Evolutionary conservation across 495 filamentous ascomycete genomes (phyloP).

Genomic region (Aspergillus sclerotiicarbonarius): DNA sequence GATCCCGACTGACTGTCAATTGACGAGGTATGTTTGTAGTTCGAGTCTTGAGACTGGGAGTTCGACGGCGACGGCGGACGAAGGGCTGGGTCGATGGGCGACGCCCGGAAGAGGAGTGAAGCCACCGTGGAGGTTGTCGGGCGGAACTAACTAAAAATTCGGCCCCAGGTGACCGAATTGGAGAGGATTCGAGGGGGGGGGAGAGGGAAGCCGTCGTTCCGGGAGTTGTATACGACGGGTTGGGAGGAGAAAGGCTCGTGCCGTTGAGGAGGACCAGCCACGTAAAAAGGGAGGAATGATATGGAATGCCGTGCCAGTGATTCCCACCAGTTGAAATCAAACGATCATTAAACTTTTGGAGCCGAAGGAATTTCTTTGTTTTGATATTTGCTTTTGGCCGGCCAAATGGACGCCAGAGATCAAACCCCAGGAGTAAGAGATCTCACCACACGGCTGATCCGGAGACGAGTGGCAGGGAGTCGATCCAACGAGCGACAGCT

Average conservation of each 20-base stretch:
- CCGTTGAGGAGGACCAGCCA: constrained; percentile 25
- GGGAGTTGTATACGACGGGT: constrained; percentile 2
- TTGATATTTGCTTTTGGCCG: not conserved
- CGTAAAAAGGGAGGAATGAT: constrained; percentile 22
- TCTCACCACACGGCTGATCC: constrained; percentile 8
- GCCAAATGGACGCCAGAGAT: not conserved
- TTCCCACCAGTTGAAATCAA: constrained; percentile 14
- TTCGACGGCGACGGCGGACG: constrained; percentile 45
- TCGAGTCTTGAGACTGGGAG: constrained; percentile 37
- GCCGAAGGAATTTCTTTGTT: not conserved
- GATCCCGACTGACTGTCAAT: constrained; percentile 21
- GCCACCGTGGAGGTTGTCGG: constrained; percentile 47
- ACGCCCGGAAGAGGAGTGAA: constrained; percentile 52
- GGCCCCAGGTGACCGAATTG: constrained; percentile 38
- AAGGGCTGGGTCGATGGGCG: constrained; percentile 57
- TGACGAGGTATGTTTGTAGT: constrained; percentile 28
- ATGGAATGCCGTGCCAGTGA: constrained; percentile 18
- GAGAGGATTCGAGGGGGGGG: constrained; percentile 4
- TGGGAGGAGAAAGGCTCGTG: constrained; percentile 9
- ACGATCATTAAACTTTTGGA: not conserved
- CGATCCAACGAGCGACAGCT: not conserved
- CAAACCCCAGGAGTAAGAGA: constrained; percentile 20
- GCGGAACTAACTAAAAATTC: constrained; percentile 36
- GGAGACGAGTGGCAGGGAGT: constrained; percentile 9
- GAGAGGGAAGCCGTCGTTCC: not conserved